Conservation (phyloP, 139 green algal species). For the Nannochloris sp. region DNA sequence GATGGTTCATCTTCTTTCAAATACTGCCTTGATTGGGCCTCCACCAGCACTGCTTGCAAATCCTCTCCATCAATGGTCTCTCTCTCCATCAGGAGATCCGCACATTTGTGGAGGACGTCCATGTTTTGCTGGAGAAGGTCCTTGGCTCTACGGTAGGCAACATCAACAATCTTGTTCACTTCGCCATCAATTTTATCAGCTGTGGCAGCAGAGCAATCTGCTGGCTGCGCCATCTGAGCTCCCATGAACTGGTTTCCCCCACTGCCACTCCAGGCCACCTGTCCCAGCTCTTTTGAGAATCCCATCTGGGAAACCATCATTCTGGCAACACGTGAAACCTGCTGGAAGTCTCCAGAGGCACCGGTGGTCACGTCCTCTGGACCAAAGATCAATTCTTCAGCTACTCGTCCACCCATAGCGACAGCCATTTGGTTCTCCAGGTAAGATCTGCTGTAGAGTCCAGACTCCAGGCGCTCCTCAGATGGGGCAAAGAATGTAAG, state of each 20-base stretch:
- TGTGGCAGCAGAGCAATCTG: slow-evolving; percentile 68
- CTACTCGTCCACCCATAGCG: slow-evolving; percentile 86
- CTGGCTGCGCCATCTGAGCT: slow-evolving; percentile 59
- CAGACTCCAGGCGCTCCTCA: slow-evolving; percentile 84
- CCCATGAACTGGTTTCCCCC: slow-evolving; percentile 84
- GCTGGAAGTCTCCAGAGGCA: slow-evolving; percentile 85
- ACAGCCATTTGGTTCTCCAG: slow-evolving; percentile 72
- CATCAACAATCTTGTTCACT: slow-evolving; percentile 79
- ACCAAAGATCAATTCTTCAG: slow-evolving; percentile 99
- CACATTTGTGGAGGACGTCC: slow-evolving; percentile 79
- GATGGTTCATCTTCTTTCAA: slow-evolving; percentile 72
- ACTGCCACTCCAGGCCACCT: slow-evolving; percentile 62
- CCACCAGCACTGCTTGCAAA: slow-evolving; percentile 80
- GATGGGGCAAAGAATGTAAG: slow-evolving; percentile 90
- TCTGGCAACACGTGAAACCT: slow-evolving; percentile 45
- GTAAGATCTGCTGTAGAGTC: slow-evolving; percentile 70
- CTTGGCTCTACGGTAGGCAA: slow-evolving; percentile 93
- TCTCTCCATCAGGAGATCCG: slow-evolving; percentile 91
- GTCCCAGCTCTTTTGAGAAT: slow-evolving; percentile 88
- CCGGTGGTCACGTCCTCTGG: slow-evolving; percentile 94
- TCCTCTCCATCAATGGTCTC: slow-evolving; percentile 98
- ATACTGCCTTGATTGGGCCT: slow-evolving; percentile 79
- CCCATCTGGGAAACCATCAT: slow-evolving; percentile 95
- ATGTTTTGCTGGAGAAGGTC: slow-evolving; percentile 90
- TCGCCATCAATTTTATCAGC: slow-evolving; percentile 88